Evolutionary conservation across 495 filamentous ascomycete species (phyloP).

Genomic region (Ramalina peruviana): DNA sequence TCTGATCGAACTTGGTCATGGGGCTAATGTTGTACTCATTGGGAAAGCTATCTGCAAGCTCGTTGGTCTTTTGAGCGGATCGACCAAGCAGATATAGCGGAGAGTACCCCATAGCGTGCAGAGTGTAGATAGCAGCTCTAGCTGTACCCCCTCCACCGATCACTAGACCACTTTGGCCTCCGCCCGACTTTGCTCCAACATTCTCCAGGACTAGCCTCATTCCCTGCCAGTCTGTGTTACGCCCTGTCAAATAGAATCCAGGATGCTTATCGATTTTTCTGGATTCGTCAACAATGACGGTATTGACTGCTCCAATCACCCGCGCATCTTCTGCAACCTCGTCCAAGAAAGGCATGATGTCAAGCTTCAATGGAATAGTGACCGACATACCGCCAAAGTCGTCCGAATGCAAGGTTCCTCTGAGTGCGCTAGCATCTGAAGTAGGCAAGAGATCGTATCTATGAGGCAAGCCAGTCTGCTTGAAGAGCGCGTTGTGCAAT

Average conservation of each 20-base stretch:
- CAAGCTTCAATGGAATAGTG: constrained; percentile 88
- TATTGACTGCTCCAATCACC: constrained; percentile 90
- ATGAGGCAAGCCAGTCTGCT: constrained; percentile 70
- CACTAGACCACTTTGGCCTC: constrained; percentile 45
- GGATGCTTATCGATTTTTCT: constrained; percentile 14
- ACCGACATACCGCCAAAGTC: constrained; percentile 89
- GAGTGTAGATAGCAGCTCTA: constrained; percentile 77
- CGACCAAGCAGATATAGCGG: constrained; percentile 84
- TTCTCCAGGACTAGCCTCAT: constrained; percentile 73
- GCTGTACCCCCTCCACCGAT: constrained; percentile 87
- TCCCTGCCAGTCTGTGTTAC: constrained; percentile 94
- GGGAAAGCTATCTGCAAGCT: constrained; percentile 61
- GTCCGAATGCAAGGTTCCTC: constrained; percentile 49
- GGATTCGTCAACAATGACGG: constrained; percentile 47
- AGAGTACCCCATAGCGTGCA: constrained; percentile 67
- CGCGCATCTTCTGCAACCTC: constrained; percentile 62
- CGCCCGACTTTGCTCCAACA: constrained; percentile 41
- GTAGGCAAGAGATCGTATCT: constrained; percentile 74
- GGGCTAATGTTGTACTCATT: constrained; percentile 56
- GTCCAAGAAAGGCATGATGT: constrained; percentile 72
- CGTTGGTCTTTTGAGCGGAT: constrained; percentile 47
- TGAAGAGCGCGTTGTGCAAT: constrained; percentile 79
- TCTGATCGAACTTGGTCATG: constrained; percentile 38
- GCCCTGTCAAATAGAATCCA: constrained; percentile 50
- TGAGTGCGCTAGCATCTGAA: constrained; percentile 45